Evolutionary conservation across 1,284 basidiomycete genomes (phyloP), one percentile per base, ranked within the genome.

Genomic region (Porphyrellus sp.): DNA sequence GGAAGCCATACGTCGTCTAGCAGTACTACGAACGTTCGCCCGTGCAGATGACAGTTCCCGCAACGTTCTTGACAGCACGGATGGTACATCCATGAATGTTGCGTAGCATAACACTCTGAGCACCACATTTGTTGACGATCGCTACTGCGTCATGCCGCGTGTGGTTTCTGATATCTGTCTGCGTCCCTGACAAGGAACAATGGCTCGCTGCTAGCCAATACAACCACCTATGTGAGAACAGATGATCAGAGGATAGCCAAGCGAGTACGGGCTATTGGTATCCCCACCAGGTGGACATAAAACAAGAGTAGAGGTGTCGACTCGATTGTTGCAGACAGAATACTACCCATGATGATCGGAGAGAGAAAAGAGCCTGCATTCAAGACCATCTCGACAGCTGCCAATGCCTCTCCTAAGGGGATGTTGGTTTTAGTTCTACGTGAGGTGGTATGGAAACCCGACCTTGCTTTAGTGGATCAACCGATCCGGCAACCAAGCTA

Each of bases 391-490:
- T 65, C 67, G 24, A 71, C 50, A 2, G 63, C 63, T 33, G 68
- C 67, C 27, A 71, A 50, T 12, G 67, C 62, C 20, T 71, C 63
- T 21, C 71, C 71, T 72, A 45, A 8, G 25, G 16, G 3, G 2
- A 21, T 4, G 23, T 60, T 16, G 53, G 35, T 27, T 2, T 9
- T 23, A 8, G 44, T 27, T 31, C 13, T 6, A 6, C 8, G 6
- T 13, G n/a, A 13, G 18, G 13, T 0, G 3, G 9, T 5, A 16
- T 24, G n/a, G 5, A 27, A 16, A 20, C 16, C 43, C 25, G 30
- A 69, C 70, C 69, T 63, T 72, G 70, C 20, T 63, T 60, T 0
- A 63, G 49, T 8, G 70, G 71, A n/a, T 67, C 59, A 1, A 71
- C 68, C 0, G 71, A 69, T n/a, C 65, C 62, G 16, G 53, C 63